These are phyloP conservation scores for Entonaema liquescens DNA, from an alignment of 495 filamentous ascomycete species.

Conservation along the genomic window DNA sequence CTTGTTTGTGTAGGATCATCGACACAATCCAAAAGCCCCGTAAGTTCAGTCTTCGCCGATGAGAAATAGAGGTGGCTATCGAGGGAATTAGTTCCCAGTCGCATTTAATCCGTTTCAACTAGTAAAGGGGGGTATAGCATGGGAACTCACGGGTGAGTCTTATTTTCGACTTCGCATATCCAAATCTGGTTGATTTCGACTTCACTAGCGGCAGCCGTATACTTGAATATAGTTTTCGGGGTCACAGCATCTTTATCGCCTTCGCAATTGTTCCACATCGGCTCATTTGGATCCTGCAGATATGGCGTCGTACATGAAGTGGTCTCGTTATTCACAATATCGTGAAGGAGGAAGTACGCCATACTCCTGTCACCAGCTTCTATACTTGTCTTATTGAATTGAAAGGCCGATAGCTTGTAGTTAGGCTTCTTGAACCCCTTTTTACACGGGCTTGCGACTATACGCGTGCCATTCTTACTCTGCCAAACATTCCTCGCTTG, in stretches of 20 bases:
- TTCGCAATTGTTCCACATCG: constrained; percentile 29
- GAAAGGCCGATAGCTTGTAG: constrained; percentile 29
- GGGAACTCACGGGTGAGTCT: constrained; percentile 36
- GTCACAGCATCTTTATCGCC: background rate
- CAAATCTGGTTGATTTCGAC: constrained; percentile 31
- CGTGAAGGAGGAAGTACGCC: constrained; percentile 23
- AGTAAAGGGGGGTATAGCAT: background rate
- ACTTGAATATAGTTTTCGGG: constrained; percentile 32
- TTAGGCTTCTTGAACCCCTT: constrained; percentile 23
- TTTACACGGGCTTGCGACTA: constrained; percentile 18
- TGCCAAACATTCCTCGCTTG: background rate
- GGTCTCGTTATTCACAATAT: constrained; percentile 21
- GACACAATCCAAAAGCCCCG: constrained; percentile 14
- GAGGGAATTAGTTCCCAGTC: background rate
- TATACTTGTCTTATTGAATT: constrained; percentile 30
- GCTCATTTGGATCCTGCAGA: constrained; percentile 27
- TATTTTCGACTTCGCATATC: constrained; percentile 33
- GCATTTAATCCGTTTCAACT: background rate
- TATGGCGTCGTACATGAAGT: constrained; percentile 33
- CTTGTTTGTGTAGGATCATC: constrained; percentile 20
- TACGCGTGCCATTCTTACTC: background rate
- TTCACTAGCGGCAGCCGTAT: constrained; percentile 5
- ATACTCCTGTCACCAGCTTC: constrained; percentile 21
- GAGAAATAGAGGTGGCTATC: constrained; percentile 25
- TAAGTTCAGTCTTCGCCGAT: constrained; percentile 23